These are phyloP conservation scores for Umbelopsis vinacea DNA, from an alignment of 192 early-diverging fungal species.

Conservation along the genomic window DNA sequence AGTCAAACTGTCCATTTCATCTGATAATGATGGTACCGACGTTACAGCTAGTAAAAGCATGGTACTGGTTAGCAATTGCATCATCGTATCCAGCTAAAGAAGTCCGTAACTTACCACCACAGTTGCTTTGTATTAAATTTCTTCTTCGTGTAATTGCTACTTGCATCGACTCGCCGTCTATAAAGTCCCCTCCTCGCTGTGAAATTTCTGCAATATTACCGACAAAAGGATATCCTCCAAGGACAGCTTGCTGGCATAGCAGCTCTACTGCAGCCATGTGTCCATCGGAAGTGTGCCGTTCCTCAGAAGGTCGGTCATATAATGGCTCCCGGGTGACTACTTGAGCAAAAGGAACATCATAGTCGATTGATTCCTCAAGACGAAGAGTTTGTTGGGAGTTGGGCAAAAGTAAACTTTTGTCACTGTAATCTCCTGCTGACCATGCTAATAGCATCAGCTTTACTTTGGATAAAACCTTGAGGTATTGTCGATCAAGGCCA, in stretches of 20 bases:
- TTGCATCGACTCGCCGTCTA: slow-evolving; percentile 52
- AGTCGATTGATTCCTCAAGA: slow-evolving; percentile 2
- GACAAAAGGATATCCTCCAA: slow-evolving; percentile 57
- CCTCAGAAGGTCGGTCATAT: not conserved
- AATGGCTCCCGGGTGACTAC: slow-evolving; percentile 6
- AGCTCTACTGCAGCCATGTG: slow-evolving; percentile 38
- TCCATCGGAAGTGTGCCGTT: not conserved
- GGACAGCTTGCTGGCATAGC: slow-evolving; percentile 53
- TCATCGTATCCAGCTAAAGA: not conserved
- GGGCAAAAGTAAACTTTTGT: not conserved
- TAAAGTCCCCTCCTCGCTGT: slow-evolving; percentile 49
- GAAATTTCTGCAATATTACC: slow-evolving; percentile 50
- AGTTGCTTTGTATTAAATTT: slow-evolving; percentile 41
- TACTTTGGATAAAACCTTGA: not conserved
- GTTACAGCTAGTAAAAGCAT: slow-evolving; percentile 25
- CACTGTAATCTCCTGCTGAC: not conserved
- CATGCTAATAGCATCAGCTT: not conserved
- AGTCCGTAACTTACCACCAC: slow-evolving; percentile 40
- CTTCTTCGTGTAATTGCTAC: slow-evolving; percentile 50
- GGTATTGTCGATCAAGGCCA: not conserved
- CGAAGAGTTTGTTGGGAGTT: not conserved
- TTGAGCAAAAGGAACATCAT: slow-evolving; percentile 35
- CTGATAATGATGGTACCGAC: slow-evolving; percentile 31
- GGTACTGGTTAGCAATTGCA: not conserved
- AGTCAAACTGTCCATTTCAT: slow-evolving; percentile 30